These are phyloP conservation scores for Thuidium tamariscinum DNA, from an alignment of 225 moss, liverwort and hornwort genomes.

Conservation along the genomic window DNA sequence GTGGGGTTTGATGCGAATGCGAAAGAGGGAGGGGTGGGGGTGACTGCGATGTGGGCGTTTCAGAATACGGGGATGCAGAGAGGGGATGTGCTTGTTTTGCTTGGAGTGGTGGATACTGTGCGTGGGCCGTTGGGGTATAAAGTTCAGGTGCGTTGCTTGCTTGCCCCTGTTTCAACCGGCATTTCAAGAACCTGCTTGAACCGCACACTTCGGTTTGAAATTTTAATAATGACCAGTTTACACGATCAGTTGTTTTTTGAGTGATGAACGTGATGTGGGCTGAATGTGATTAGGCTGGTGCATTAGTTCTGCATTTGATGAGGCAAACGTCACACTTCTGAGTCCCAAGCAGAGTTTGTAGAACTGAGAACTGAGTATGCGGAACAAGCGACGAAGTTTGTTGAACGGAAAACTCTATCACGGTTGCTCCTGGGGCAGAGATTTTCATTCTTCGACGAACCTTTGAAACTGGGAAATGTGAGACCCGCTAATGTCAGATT, in stretches of 20 bases:
- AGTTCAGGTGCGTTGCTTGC: conserved; percentile 1
- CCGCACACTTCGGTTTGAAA: neutral
- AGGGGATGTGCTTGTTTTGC: conserved; percentile 13
- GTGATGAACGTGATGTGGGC: neutral
- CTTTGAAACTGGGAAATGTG: neutral
- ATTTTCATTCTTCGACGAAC: neutral
- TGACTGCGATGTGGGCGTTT: conserved; percentile 11
- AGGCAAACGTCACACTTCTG: neutral
- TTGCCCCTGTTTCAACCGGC: neutral
- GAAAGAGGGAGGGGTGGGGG: neutral
- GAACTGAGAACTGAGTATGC: neutral
- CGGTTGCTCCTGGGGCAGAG: neutral
- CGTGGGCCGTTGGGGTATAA: conserved; percentile 38
- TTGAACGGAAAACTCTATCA: neutral
- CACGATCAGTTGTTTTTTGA: neutral
- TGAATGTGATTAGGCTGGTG: neutral
- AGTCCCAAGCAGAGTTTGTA: neutral
- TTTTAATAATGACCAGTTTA: too few relatives aligned
- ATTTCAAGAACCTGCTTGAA: neutral
- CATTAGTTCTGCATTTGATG: neutral
- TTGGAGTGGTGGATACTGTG: conserved; percentile 17
- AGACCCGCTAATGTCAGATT: neutral
- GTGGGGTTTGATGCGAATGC: conserved; percentile 29
- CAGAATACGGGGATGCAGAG: neutral
- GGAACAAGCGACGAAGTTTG: neutral